Evolutionary conservation across 257 asterid species (phyloP).

Genomic region (Petrea volubilis): DNA sequence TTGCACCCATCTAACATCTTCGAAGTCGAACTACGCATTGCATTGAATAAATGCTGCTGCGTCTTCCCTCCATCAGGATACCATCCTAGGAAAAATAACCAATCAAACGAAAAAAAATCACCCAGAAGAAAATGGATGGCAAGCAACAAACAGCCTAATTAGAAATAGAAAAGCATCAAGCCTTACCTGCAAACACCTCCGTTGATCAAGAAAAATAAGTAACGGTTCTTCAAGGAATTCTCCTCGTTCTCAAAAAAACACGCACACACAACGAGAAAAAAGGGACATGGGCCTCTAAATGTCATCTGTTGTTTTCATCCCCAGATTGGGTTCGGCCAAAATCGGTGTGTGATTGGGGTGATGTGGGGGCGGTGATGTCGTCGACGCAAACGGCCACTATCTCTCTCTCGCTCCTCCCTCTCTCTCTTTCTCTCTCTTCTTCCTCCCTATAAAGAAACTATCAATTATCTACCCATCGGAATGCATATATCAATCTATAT

Average conservation of each 20-base stretch:
- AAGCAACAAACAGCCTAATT: neutral
- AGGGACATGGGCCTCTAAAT: neutral
- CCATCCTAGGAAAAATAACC: neutral
- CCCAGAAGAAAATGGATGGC: neutral
- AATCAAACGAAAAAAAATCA: neutral
- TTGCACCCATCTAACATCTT: slow-evolving; percentile 63
- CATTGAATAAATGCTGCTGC: slow-evolving; percentile 55
- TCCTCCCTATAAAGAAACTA: neutral
- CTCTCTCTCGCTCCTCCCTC: neutral
- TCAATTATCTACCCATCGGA: neutral
- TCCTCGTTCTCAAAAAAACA: neutral
- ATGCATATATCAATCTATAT: neutral
- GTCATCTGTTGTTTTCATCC: neutral
- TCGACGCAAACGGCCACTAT: slow-evolving; percentile 12
- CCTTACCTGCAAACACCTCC: slow-evolving; percentile 56
- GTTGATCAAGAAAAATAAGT: slow-evolving; percentile 2
- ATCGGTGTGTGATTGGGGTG: neutral
- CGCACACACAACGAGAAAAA: neutral
- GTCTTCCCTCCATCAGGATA: slow-evolving; percentile 30
- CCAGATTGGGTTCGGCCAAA: neutral
- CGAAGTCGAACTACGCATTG: slow-evolving; percentile 62
- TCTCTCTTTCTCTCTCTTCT: neutral
- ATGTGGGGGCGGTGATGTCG: slow-evolving; percentile 11
- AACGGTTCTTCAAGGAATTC: slow-evolving; percentile 39
- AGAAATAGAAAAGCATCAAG: neutral